Conservation (phyloP, 148 eudicot genomes). For the Camellia lanceoleosa region DNA sequence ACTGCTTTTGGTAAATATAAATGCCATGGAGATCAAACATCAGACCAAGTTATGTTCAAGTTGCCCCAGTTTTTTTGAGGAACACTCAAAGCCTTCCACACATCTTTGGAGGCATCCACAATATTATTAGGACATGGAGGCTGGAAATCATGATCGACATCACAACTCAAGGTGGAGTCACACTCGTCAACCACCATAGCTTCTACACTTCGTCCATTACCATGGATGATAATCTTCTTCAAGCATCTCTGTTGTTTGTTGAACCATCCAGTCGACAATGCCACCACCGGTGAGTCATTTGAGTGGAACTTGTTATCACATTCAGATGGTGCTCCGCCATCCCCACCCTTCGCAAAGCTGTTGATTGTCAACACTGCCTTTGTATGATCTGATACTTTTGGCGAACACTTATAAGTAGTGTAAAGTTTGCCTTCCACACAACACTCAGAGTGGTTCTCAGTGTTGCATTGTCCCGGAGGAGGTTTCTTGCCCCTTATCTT, state of each 20-base stretch:
- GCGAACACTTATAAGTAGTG: constrained; percentile 3
- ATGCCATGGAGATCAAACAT: constrained; percentile 17
- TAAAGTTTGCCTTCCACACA: constrained; percentile 6
- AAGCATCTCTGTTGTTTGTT: background rate
- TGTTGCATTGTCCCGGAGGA: constrained; percentile 2
- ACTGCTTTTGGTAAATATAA: background rate
- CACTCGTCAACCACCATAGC: constrained; percentile 12
- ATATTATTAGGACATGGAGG: constrained; percentile 28
- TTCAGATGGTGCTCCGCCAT: background rate
- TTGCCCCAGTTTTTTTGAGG: constrained; percentile 27
- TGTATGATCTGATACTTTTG: background rate
- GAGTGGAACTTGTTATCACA: background rate
- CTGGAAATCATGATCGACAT: constrained; percentile 5
- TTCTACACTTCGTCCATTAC: background rate
- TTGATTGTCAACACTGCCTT: background rate
- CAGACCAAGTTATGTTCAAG: constrained; percentile 39
- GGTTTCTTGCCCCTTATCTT: constrained; percentile 5
- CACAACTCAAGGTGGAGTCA: constrained; percentile 14
- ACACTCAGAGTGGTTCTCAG: background rate
- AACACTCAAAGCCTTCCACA: constrained; percentile 42
- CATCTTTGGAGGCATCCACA: constrained; percentile 38
- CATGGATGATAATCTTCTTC: background rate
- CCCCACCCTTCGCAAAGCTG: constrained; percentile 1
- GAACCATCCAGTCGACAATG: constrained; percentile 10
- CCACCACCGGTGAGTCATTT: background rate